Evolutionary conservation across 306 rosid species (phyloP).

Genomic region (Cicer cuneatum): DNA sequence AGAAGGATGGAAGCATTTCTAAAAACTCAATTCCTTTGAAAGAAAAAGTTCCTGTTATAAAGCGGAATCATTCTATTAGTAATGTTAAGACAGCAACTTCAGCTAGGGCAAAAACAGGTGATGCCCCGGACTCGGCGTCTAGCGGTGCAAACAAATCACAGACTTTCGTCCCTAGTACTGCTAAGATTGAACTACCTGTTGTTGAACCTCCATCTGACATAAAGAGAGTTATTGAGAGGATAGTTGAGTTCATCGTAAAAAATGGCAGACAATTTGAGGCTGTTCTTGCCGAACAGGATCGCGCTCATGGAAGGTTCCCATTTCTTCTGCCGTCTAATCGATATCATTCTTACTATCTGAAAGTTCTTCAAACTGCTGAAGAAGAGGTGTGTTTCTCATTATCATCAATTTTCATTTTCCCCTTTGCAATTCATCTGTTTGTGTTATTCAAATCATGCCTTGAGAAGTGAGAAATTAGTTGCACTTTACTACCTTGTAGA

Average conservation of each 20-base stretch:
- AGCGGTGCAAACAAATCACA: slow-evolving; percentile 47
- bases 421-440: slow-evolving; percentile 22
- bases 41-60: slow-evolving; percentile 66
- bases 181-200: slow-evolving; percentile 65
- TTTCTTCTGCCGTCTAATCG: slow-evolving; percentile 78
- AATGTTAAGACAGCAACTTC: slow-evolving; percentile 53
- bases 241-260: slow-evolving; percentile 75
- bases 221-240: slow-evolving; percentile 77
- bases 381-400: slow-evolving; percentile 62
- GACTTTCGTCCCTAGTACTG: slow-evolving; percentile 46
- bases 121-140: slow-evolving; percentile 41
- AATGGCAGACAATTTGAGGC: slow-evolving; percentile 82
- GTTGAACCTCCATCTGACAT: slow-evolving; percentile 79
- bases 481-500: slow-evolving; percentile 14
- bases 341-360: slow-evolving; percentile 74
- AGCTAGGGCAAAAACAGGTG: slow-evolving; percentile 51
- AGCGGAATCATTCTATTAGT: slow-evolving; percentile 62
- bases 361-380: slow-evolving; percentile 62
- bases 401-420: background rate
- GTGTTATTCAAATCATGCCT: slow-evolving; percentile 6
- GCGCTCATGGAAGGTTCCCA: slow-evolving; percentile 77
- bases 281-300: slow-evolving; percentile 79
- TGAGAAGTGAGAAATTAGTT: slow-evolving; percentile 22
- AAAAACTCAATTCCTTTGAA: slow-evolving; percentile 53
- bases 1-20: slow-evolving; percentile 52